phyloP scores from a whole-genome alignment of 2,329 filamentous ascomycete genomes.

The Proliferodiscus dingleyae region DNA sequence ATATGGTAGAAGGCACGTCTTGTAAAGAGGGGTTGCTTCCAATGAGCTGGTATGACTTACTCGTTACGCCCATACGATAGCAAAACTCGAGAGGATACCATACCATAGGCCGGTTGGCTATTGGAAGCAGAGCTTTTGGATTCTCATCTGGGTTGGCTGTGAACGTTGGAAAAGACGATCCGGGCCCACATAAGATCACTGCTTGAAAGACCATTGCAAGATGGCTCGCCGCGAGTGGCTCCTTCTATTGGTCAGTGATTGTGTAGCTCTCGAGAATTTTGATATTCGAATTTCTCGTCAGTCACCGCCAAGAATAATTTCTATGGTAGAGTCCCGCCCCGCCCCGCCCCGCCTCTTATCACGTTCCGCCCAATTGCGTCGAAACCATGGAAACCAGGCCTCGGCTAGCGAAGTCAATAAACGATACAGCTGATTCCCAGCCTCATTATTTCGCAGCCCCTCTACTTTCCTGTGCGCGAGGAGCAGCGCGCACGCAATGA shows the following conservation, averaged over 20 bases:
- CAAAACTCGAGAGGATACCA: constrained; percentile 88
- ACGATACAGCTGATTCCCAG: constrained; percentile 4
- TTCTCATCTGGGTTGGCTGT: constrained; percentile 75
- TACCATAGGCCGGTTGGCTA: constrained; percentile 83
- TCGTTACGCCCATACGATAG: constrained; percentile 72
- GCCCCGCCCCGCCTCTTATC: neutral
- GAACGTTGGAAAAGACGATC: constrained; percentile 77
- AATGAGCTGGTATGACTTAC: constrained; percentile 43
- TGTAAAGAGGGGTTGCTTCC: neutral
- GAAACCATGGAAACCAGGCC: constrained; percentile 8
- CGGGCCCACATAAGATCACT: constrained; percentile 76
- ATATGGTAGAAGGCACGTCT: too few relatives aligned
- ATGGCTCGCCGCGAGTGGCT: neutral
- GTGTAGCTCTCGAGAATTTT: neutral
- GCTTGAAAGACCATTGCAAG: constrained; percentile 71
- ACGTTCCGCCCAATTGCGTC: constrained; percentile 3
- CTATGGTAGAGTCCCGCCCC: constrained; percentile 13
- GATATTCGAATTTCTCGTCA: neutral
- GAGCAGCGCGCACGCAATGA: constrained; percentile 9
- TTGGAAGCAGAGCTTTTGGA: constrained; percentile 75
- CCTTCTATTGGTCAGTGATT: neutral
- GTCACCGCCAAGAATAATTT: constrained; percentile 12
- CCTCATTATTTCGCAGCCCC: constrained; percentile 8
- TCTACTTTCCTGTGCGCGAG: neutral
- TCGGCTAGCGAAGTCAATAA: constrained; percentile 8